Conservation (phyloP, 148 eudicot species). For the Suaeda aralocaspica region DNA sequence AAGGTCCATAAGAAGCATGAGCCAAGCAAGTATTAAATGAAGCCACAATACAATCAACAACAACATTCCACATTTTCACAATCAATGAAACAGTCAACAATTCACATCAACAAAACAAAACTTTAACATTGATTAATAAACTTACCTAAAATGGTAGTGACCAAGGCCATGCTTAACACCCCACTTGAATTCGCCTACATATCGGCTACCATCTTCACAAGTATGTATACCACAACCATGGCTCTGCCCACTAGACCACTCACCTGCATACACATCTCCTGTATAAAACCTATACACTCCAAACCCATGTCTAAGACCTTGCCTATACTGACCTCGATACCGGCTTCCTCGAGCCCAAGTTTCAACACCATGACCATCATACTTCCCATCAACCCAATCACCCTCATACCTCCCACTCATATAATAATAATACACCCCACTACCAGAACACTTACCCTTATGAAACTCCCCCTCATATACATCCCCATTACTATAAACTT, state of each 20-base stretch:
- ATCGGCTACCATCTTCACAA: slow-evolving; percentile 92
- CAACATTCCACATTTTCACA: slow-evolving; percentile 6
- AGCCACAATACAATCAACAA: background rate
- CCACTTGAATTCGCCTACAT: slow-evolving; percentile 97
- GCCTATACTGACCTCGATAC: slow-evolving; percentile 82
- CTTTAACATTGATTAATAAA: background rate
- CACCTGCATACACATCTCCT: slow-evolving; percentile 92
- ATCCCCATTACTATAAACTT: slow-evolving; percentile 82
- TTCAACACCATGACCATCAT: slow-evolving; percentile 92
- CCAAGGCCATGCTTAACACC: slow-evolving; percentile 98
- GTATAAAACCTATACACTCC: slow-evolving; percentile 94
- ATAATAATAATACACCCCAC: slow-evolving; percentile 88
- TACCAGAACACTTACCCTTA: slow-evolving; percentile 85
- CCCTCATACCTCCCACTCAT: slow-evolving; percentile 96
- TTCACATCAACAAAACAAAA: slow-evolving; percentile 6
- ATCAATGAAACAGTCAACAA: background rate
- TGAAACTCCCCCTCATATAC: slow-evolving; percentile 94
- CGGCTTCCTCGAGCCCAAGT: slow-evolving; percentile 95
- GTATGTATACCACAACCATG: slow-evolving; percentile 96
- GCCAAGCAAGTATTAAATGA: background rate
- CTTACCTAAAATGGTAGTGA: slow-evolving; percentile 89
- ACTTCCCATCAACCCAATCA: slow-evolving; percentile 95
- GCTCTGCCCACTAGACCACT: slow-evolving; percentile 95
- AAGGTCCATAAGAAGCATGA: background rate
- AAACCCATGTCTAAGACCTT: slow-evolving; percentile 89